Conservation (phyloP, 1,139 yeast species). For the Yamadazyma mexicana region DNA sequence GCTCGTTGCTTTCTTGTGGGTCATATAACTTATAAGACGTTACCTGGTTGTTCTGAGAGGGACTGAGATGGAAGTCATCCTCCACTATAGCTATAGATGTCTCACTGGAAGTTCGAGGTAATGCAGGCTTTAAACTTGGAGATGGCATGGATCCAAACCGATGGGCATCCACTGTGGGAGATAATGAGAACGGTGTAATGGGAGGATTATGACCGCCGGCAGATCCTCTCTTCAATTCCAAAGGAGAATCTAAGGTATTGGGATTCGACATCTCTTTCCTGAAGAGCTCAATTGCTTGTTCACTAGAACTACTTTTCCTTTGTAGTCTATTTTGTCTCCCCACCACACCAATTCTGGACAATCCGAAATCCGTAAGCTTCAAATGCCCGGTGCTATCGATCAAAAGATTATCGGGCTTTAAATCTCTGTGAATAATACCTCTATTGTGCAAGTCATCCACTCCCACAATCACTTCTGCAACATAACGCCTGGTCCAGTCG, state of each 20-base stretch:
- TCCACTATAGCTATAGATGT: slow-evolving; percentile 56
- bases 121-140: slow-evolving; percentile 47
- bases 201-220: slow-evolving; percentile 23
- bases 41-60: slow-evolving; percentile 24
- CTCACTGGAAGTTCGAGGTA: slow-evolving; percentile 54
- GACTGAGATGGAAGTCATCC: slow-evolving; percentile 39
- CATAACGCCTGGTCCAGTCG: slow-evolving; percentile 84
- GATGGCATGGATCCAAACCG: slow-evolving; percentile 22
- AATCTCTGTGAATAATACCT: slow-evolving; percentile 92
- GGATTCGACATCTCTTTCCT: slow-evolving; percentile 20
- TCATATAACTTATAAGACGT: slow-evolving; percentile 67
- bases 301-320: slow-evolving; percentile 46
- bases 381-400: slow-evolving; percentile 87
- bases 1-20: slow-evolving; percentile 51
- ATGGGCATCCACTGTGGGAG: slow-evolving; percentile 41
- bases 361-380: slow-evolving; percentile 92
- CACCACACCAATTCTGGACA: slow-evolving; percentile 84
- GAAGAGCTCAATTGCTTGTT: slow-evolving; percentile 45
- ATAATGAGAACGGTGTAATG: slow-evolving; percentile 50
- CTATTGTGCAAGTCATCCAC: slow-evolving; percentile 84
- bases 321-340: slow-evolving; percentile 54
- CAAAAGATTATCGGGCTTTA: slow-evolving; percentile 90
- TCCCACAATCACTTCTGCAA: slow-evolving; percentile 89
- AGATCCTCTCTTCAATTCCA: slow-evolving; percentile 1
- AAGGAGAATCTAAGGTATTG: slow-evolving; percentile 26